A percentile compares a stretch with the other conserved stretches of the same genome.
phyloP scores from a whole-genome alignment of 257 asterid genomes.

The Solanum rostratum region DNA sequence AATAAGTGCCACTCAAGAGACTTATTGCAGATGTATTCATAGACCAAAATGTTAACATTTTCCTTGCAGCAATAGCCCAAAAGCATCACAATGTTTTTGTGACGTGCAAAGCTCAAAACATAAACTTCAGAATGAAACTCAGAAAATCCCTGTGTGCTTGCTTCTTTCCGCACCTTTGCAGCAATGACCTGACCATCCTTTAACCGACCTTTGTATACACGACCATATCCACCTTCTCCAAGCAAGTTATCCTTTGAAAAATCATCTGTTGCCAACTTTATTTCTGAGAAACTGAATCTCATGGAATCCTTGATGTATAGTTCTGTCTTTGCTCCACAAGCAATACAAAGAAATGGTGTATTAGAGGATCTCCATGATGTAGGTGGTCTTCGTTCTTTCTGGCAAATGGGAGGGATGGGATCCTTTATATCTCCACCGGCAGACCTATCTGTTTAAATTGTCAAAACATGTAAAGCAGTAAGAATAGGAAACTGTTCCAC shows the following conservation, averaged over 20 bases:
- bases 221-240: conserved; percentile 90
- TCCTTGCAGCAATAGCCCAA: conserved; percentile 83
- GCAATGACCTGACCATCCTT: conserved; percentile 70
- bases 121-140: conserved; percentile 62
- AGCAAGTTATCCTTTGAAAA: conserved; percentile 52
- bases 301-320: conserved; percentile 33
- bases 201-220: conserved; percentile 59
- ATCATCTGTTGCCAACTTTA: conserved; percentile 57
- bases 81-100: conserved; percentile 78
- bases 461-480: not conserved
- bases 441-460: conserved; percentile 14
- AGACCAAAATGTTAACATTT: conserved; percentile 57
- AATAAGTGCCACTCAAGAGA: conserved; percentile 83
- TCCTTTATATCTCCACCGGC: conserved; percentile 9
- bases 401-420: conserved; percentile 9
- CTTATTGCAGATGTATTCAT: conserved; percentile 66
- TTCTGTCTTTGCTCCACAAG: conserved; percentile 64
- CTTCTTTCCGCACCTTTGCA: conserved; percentile 79
- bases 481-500: not conserved
- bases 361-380: conserved; percentile 23
- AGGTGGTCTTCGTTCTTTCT: conserved; percentile 26
- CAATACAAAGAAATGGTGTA: conserved; percentile 56
- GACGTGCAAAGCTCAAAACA: conserved; percentile 68
- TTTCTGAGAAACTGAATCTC: conserved; percentile 57
- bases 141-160: conserved; percentile 55